Percentiles rank a stretch among this genome's conserved stretches.
These are phyloP conservation scores for Monosporascus sp. DNA, from an alignment of 2,329 filamentous ascomycete species.

Conservation along the genomic window DNA sequence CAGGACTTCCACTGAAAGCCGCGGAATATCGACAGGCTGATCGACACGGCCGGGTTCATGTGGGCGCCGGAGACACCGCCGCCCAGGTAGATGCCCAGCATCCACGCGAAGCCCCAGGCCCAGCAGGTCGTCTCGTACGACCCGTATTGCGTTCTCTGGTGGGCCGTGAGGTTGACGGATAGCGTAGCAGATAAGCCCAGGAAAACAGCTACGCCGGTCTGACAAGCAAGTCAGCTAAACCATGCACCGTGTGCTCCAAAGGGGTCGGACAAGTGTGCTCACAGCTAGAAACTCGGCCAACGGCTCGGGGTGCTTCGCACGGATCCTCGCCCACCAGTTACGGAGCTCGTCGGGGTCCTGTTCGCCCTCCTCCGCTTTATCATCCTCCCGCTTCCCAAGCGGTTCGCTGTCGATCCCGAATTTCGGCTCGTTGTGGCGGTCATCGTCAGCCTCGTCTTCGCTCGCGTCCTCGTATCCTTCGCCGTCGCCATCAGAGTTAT, in stretches of 20 bases:
- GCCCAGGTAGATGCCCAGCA: slow-evolving; percentile 25
- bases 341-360: slow-evolving; percentile 17
- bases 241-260: background rate
- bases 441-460: background rate
- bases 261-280: background rate
- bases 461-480: background rate
- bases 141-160: slow-evolving; percentile 15
- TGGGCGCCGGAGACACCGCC: slow-evolving; percentile 21
- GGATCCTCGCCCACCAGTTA: slow-evolving; percentile 21
- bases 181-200: slow-evolving; percentile 18
- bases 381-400: slow-evolving; percentile 13
- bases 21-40: slow-evolving; percentile 29
- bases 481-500: background rate
- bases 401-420: slow-evolving; percentile 18
- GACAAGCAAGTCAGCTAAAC: background rate
- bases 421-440: slow-evolving; percentile 4
- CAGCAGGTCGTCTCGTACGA: slow-evolving; percentile 21
- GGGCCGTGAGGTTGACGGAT: slow-evolving; percentile 18
- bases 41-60: slow-evolving; percentile 29
- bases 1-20: slow-evolving; percentile 32
- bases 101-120: slow-evolving; percentile 24
- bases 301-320: slow-evolving; percentile 19
- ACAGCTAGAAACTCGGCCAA: slow-evolving; percentile 20
- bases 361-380: slow-evolving; percentile 11
- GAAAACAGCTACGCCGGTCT: slow-evolving; percentile 19